Conservation (phyloP, 371 early-diverging fungal genomes). For the Blakeslea trispora region DNA sequence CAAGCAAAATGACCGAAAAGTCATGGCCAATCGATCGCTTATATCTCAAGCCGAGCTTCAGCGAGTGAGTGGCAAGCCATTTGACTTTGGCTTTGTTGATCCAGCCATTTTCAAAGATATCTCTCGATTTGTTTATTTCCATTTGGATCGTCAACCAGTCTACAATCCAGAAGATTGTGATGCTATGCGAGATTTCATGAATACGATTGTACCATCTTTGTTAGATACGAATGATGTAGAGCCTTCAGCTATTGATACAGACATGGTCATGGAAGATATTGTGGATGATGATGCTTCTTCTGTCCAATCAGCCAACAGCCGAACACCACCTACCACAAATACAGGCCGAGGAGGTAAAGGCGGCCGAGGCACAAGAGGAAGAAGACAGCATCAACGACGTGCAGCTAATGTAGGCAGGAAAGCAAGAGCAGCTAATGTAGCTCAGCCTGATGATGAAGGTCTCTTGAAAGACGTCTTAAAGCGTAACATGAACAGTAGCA, state of each 20-base stretch:
- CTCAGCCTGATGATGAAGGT: slow-evolving; percentile 17
- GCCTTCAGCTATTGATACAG: slow-evolving; percentile 29
- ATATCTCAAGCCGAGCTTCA: slow-evolving; percentile 81
- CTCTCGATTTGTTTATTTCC: slow-evolving; percentile 58
- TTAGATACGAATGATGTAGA: slow-evolving; percentile 60
- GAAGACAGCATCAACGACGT: slow-evolving; percentile 1
- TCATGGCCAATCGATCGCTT: slow-evolving; percentile 74
- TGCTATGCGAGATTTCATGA: slow-evolving; percentile 71
- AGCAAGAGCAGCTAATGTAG: slow-evolving; percentile 5
- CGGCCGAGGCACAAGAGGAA: neutral
- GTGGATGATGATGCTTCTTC: slow-evolving; percentile 31
- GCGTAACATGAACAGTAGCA: slow-evolving; percentile 17
- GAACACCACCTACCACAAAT: neutral
- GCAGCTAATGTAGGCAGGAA: neutral
- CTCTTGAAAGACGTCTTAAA: slow-evolving; percentile 28
- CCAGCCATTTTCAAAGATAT: slow-evolving; percentile 65
- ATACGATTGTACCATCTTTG: slow-evolving; percentile 69
- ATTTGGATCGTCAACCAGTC: slow-evolving; percentile 52
- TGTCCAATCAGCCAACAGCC: slow-evolving; percentile 13
- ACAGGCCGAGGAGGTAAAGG: neutral
- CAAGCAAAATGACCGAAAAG: slow-evolving; percentile 86
- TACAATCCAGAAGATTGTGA: slow-evolving; percentile 65
- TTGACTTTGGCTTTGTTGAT: slow-evolving; percentile 53
- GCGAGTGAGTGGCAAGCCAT: slow-evolving; percentile 30
- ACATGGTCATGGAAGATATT: slow-evolving; percentile 38